Conservation (phyloP, 352 stramenopile species). For the Pilasporangium apinafurcum region DNA sequence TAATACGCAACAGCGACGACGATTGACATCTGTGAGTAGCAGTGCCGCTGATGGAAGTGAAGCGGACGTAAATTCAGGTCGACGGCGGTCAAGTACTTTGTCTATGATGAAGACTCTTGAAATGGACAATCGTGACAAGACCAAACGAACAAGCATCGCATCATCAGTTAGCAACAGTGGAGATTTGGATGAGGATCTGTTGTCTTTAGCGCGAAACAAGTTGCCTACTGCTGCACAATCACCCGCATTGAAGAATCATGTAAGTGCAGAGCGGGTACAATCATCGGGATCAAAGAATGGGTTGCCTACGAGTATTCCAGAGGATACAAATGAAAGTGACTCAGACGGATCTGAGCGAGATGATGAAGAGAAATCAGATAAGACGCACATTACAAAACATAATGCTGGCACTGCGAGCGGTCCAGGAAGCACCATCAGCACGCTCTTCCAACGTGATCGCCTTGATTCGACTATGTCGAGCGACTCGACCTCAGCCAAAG, state of each 20-base stretch:
- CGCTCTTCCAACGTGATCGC: slow-evolving; percentile 24
- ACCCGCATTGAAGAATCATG: too few species aligned
- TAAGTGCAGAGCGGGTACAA: not conserved
- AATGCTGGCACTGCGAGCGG: not conserved
- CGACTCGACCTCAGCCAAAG: slow-evolving; percentile 15
- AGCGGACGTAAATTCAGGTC: not conserved
- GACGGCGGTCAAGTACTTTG: slow-evolving; percentile 36
- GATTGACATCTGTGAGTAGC: slow-evolving; percentile 10
- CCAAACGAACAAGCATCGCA: slow-evolving; percentile 8
- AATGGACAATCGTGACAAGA: slow-evolving; percentile 5
- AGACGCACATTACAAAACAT: not conserved
- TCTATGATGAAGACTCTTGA: slow-evolving; percentile 62
- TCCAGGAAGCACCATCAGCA: slow-evolving; percentile 13
- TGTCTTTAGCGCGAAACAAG: slow-evolving; percentile 41
- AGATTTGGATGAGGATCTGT: slow-evolving; percentile 43
- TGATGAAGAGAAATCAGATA: not conserved
- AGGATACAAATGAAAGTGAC: slow-evolving; percentile 15
- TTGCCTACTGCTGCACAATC: slow-evolving; percentile 6
- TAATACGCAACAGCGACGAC: not conserved
- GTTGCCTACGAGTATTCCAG: slow-evolving; percentile 40
- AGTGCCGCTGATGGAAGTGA: slow-evolving; percentile 2
- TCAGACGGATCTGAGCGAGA: too few species aligned
- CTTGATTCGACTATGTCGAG: slow-evolving; percentile 10
- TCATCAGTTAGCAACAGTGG: slow-evolving; percentile 12
- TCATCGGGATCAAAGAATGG: slow-evolving; percentile 7